Percentiles rank a stretch among this genome's conserved stretches.
phyloP scores from a whole-genome alignment of 2,329 filamentous ascomycete genomes.

The Hortaea werneckii region DNA sequence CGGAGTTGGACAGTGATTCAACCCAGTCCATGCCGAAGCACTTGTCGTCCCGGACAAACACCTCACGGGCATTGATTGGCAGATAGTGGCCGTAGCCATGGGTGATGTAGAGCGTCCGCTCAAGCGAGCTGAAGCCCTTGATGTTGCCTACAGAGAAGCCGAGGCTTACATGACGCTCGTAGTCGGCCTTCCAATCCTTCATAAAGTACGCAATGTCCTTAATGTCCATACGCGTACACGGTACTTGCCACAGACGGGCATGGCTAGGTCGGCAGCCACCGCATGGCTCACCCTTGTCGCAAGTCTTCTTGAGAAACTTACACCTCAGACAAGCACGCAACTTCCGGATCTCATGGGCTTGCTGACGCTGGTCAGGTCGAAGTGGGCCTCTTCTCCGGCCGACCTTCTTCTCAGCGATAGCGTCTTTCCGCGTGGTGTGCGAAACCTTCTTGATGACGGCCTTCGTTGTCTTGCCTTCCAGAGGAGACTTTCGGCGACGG shows the following conservation, averaged over 20 bases:
- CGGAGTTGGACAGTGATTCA: constrained; percentile 64
- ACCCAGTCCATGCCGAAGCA: constrained; percentile 93
- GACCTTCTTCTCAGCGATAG: constrained; percentile 74
- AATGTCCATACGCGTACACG: constrained; percentile 95
- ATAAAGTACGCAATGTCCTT: constrained; percentile 98
- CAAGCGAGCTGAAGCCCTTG: constrained; percentile 63
- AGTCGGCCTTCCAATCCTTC: constrained; percentile 98
- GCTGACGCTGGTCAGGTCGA: constrained; percentile 85
- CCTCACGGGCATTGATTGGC: constrained; percentile 86
- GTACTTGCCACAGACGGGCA: constrained; percentile 91
- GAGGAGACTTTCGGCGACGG: constrained; percentile 49
- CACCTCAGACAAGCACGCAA: constrained; percentile 85
- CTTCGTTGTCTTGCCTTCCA: constrained; percentile 71
- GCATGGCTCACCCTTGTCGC: constrained; percentile 94
- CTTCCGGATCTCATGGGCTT: constrained; percentile 94
- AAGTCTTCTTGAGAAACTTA: constrained; percentile 99
- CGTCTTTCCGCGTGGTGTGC: constrained; percentile 66
- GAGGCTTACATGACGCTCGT: constrained; percentile 77
- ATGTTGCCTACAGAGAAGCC: constrained; percentile 91
- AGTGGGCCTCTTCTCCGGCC: constrained; percentile 83
- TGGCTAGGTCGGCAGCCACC: constrained; percentile 92
- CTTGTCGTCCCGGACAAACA: constrained; percentile 82
- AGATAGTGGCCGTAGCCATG: constrained; percentile 92
- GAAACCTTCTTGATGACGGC: constrained; percentile 65
- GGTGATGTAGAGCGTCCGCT: constrained; percentile 75